phyloP scores from a whole-genome alignment of 805 yeast species.

The Candida pseudofarinosa region DNA sequence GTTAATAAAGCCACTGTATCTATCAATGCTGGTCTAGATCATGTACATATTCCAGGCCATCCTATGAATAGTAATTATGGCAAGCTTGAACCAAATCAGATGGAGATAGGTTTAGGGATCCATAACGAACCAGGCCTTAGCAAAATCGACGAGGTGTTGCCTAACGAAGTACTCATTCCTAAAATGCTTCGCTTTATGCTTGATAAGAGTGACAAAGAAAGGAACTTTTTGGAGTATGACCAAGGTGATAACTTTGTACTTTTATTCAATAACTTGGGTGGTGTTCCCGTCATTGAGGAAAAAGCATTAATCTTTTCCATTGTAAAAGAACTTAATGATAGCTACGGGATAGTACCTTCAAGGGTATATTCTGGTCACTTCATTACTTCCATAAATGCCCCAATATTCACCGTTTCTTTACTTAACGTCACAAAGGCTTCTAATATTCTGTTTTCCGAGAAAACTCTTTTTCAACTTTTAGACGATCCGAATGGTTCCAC shows the following conservation, averaged over 20 bases:
- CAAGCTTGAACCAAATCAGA: constrained; percentile 21
- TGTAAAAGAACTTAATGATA: constrained; percentile 16
- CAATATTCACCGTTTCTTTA: constrained; percentile 32
- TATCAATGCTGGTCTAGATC: constrained; percentile 35
- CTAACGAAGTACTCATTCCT: constrained; percentile 26
- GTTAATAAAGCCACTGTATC: constrained; percentile 27
- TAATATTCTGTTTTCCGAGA: constrained; percentile 13
- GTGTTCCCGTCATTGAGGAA: constrained; percentile 30
- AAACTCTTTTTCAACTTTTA: constrained; percentile 22
- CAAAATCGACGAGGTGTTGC: constrained; percentile 25
- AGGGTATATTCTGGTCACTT: constrained; percentile 31
- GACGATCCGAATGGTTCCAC: constrained; percentile 27
- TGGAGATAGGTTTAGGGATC: constrained; percentile 35
- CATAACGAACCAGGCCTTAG: constrained; percentile 38
- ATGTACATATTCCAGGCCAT: constrained; percentile 35
- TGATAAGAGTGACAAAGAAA: constrained; percentile 19
- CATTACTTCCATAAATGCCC: constrained; percentile 35
- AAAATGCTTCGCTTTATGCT: constrained; percentile 22
- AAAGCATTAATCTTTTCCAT: constrained; percentile 22
- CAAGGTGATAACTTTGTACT: constrained; percentile 24
- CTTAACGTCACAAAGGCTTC: constrained; percentile 30
- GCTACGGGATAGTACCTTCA: constrained; percentile 21
- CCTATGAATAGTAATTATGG: constrained; percentile 17
- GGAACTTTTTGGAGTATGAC: constrained; percentile 27
- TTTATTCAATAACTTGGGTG: constrained; percentile 35